phyloP scores from a whole-genome alignment of 2,329 filamentous ascomycete genomes.

The Hymenoscyphus scutula region DNA sequence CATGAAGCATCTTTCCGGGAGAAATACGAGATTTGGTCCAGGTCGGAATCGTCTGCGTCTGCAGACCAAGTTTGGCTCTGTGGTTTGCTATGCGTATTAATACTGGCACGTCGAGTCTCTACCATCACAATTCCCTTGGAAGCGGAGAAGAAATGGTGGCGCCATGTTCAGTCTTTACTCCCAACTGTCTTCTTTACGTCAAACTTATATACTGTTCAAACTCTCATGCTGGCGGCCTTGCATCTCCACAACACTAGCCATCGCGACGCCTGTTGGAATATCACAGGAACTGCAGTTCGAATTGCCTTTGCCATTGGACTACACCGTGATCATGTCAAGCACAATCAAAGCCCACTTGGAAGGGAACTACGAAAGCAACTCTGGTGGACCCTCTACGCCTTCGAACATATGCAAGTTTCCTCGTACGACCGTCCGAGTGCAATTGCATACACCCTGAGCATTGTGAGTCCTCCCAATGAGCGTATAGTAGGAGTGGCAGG shows the following conservation, averaged over 20 bases:
- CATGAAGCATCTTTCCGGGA: slow-evolving; percentile 44
- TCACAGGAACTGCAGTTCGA: slow-evolving; percentile 43
- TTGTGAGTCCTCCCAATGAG: slow-evolving; percentile 39
- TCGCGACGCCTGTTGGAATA: slow-evolving; percentile 42
- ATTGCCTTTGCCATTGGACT: slow-evolving; percentile 46
- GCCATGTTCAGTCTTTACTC: slow-evolving; percentile 40
- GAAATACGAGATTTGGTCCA: slow-evolving; percentile 39
- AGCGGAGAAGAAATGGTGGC: slow-evolving; percentile 43
- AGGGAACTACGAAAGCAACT: slow-evolving; percentile 35
- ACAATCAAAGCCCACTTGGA: slow-evolving; percentile 37
- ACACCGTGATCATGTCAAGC: slow-evolving; percentile 42
- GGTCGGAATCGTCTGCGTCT: slow-evolving; percentile 32
- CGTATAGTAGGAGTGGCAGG: slow-evolving; percentile 34
- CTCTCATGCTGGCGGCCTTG: slow-evolving; percentile 42
- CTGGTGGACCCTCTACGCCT: slow-evolving; percentile 39
- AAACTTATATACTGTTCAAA: slow-evolving; percentile 42
- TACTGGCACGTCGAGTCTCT: slow-evolving; percentile 40
- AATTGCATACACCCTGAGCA: slow-evolving; percentile 39
- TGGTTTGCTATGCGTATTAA: slow-evolving; percentile 42
- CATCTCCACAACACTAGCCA: slow-evolving; percentile 47
- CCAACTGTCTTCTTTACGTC: slow-evolving; percentile 44
- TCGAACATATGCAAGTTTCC: slow-evolving; percentile 43
- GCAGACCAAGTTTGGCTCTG: slow-evolving; percentile 44
- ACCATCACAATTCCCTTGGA: slow-evolving; percentile 37
- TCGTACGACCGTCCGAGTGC: slow-evolving; percentile 45